Evolutionary conservation across 2,329 filamentous ascomycete species (phyloP).

Genomic region (Apiospora saccharicola): DNA sequence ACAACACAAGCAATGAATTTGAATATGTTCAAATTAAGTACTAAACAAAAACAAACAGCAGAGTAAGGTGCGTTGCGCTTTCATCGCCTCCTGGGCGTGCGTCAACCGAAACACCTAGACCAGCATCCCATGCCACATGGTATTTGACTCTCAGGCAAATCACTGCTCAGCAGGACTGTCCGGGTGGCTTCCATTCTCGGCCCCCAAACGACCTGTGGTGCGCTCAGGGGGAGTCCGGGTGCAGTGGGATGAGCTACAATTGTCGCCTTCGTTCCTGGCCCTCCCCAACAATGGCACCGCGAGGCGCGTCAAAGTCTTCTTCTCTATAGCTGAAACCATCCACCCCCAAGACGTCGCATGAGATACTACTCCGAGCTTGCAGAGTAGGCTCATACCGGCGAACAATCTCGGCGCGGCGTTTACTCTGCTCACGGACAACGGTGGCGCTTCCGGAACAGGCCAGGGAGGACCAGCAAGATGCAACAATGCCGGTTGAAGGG

Average conservation of each 20-base stretch:
- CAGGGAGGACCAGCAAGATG: slow-evolving; percentile 33
- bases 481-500: slow-evolving; percentile 39
- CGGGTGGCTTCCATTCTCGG: slow-evolving; percentile 17
- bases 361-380: slow-evolving; percentile 23
- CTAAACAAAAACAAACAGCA: slow-evolving; percentile 24
- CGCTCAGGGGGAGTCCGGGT: slow-evolving; percentile 18
- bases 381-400: slow-evolving; percentile 7
- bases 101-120: slow-evolving; percentile 24
- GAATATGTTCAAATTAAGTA: slow-evolving; percentile 29
- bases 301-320: slow-evolving; percentile 22
- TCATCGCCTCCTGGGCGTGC: slow-evolving; percentile 24
- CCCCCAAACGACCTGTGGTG: background rate
- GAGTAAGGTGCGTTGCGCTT: slow-evolving; percentile 9
- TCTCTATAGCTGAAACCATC: slow-evolving; percentile 23
- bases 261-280: slow-evolving; percentile 21
- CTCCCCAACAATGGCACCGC: slow-evolving; percentile 22
- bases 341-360: slow-evolving; percentile 2
- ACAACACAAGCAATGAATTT: background rate
- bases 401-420: slow-evolving; percentile 41
- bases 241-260: slow-evolving; percentile 30
- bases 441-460: slow-evolving; percentile 28
- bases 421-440: slow-evolving; percentile 35
- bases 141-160: slow-evolving; percentile 6
- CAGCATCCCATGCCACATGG: slow-evolving; percentile 28
- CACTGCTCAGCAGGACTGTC: slow-evolving; percentile 26